Evolutionary conservation across 495 filamentous ascomycete genomes (phyloP), one percentile per base, ranked within the genome.

Genomic region (Aspergillus diversus): DNA sequence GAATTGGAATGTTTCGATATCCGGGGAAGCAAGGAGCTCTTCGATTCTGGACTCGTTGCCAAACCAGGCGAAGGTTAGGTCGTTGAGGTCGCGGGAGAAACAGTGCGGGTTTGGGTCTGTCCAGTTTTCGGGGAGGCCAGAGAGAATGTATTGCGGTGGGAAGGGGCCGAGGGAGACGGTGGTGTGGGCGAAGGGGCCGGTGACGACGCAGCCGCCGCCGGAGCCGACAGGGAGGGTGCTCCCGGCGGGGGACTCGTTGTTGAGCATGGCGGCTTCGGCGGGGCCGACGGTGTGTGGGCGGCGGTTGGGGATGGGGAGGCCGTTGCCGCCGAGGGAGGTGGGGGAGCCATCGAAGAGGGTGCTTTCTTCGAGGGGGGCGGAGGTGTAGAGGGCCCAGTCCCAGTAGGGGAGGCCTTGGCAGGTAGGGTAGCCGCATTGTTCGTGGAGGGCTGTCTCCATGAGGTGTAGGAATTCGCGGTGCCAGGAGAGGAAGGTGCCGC

Each of bases 401-500:
- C 80, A 80, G 78, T 87, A 87, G 16, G 71, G 75, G 54, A 77
- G 83, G 52, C 39, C 33, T 54, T 37, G 53, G 8, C 17, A 42
- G 47, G 46, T 50, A n/a, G 21, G 34, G 65, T 90, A 91, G 32
- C 85, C 85, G 66, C 90, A 92, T 67, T 92, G 89, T 5, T 87
- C 80, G 9, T 79, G 76, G 15, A 92, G 76, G 4, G 88, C 85
- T 59, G 80, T 80, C 69, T 92, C 89, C 71, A 82, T 90, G 3
- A 80, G 71, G 58, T 76, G 80, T 31, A 83, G 70, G 65, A 86
- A 90, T 58, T 85, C 86, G 17, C 90, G 80, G 64, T 93, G 89
- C 87, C 88, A 91, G 0, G 83, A 72, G 32, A 90, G 74, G 71
- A 92, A 89, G 60, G 76, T 48, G 5, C 74, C 74, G 49, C 61